Percentiles rank a stretch among this genome's conserved stretches.
These are phyloP conservation scores for Microcos paniculata DNA, from an alignment of 345 rosid species.

Conservation along the genomic window DNA sequence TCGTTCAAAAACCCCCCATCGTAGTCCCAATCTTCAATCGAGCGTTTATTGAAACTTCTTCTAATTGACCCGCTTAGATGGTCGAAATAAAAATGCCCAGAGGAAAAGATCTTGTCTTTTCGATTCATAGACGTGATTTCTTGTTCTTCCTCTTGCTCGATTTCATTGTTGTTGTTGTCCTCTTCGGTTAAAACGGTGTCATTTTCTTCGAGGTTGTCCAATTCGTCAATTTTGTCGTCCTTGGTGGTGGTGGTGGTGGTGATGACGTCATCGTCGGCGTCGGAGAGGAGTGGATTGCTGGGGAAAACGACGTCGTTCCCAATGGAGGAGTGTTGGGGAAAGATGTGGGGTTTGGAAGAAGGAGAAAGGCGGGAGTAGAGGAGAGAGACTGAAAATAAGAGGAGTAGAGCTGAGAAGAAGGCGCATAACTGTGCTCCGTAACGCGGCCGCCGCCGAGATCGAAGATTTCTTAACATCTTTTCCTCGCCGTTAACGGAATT, in stretches of 20 bases:
- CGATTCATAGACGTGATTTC: slow-evolving; percentile 19
- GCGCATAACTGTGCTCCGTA: slow-evolving; percentile 79
- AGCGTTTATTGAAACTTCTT: slow-evolving; percentile 55
- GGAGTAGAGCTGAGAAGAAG: slow-evolving; percentile 67
- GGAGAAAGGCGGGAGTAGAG: slow-evolving; percentile 83
- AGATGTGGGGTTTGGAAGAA: slow-evolving; percentile 32
- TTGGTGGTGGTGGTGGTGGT: slow-evolving; percentile 14
- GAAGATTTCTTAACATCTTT: slow-evolving; percentile 41
- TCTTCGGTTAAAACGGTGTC: slow-evolving; percentile 19
- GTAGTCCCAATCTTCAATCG: slow-evolving; percentile 88
- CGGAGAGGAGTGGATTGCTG: slow-evolving; percentile 53
- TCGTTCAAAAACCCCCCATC: slow-evolving; percentile 48
- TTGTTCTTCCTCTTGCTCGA: slow-evolving; percentile 41
- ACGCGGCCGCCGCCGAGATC: slow-evolving; percentile 81
- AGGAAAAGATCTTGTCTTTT: slow-evolving; percentile 37
- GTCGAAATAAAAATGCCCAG: slow-evolving; percentile 65
- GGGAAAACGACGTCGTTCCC: slow-evolving; percentile 28
- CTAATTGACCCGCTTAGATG: slow-evolving; percentile 63
- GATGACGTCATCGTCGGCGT: slow-evolving; percentile 40
- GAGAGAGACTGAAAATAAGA: slow-evolving; percentile 79
- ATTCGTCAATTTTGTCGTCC: slow-evolving; percentile 77
- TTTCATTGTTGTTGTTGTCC: slow-evolving; percentile 22
- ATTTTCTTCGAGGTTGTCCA: slow-evolving; percentile 64
- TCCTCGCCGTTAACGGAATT: background rate
- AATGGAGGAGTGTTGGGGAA: slow-evolving; percentile 17